Percentiles rank a stretch among this genome's conserved stretches.
phyloP scores from a whole-genome alignment of 2,329 filamentous ascomycete genomes.

The Emergomyces africanus region DNA sequence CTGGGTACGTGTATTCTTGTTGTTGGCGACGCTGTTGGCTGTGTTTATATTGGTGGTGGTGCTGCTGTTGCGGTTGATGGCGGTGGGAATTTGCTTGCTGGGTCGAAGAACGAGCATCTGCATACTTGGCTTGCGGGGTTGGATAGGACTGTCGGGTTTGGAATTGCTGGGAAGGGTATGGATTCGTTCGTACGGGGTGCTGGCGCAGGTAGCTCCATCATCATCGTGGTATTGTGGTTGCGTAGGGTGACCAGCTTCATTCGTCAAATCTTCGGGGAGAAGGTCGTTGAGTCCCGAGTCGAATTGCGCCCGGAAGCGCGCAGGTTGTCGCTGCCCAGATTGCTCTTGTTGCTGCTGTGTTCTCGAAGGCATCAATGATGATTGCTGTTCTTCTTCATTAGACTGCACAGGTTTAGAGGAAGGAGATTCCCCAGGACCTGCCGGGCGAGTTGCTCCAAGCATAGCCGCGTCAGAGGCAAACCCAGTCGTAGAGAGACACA shows the following conservation, averaged over 20 bases:
- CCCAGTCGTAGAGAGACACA: constrained; percentile 78
- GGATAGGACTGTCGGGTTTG: neutral
- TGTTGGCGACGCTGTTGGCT: neutral
- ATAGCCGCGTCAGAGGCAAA: constrained; percentile 42
- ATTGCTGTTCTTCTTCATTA: neutral
- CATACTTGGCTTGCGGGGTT: neutral
- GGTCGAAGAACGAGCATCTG: neutral
- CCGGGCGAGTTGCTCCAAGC: neutral
- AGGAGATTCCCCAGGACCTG: neutral
- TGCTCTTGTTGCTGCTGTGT: neutral
- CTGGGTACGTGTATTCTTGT: neutral
- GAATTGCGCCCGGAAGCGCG: neutral
- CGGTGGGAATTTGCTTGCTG: neutral
- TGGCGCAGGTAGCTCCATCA: neutral
- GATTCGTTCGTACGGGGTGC: neutral
- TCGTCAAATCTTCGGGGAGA: neutral
- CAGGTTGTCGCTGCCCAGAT: neutral
- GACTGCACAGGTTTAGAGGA: neutral
- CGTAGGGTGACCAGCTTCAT: neutral
- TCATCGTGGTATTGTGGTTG: neutral
- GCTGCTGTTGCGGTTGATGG: neutral
- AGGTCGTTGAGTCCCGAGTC: neutral
- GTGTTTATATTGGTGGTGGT: too few relatives aligned
- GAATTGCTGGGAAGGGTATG: neutral
- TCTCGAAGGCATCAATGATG: neutral